Evolutionary conservation across 805 yeast genomes (phyloP), one percentile per base, ranked within the genome.

Genomic region (Lipomyces sp.): DNA sequence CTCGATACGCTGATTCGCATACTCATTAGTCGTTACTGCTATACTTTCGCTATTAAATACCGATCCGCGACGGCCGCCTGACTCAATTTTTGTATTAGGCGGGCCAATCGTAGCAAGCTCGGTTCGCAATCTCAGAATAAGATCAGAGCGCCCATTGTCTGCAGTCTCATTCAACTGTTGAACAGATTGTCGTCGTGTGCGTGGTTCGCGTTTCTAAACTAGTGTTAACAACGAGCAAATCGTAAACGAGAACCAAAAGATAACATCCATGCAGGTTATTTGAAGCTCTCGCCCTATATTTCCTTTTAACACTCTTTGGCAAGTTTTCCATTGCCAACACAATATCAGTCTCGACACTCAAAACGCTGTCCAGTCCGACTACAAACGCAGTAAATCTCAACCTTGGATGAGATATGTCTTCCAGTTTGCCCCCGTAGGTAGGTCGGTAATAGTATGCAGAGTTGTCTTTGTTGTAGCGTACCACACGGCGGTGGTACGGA

Each of bases 341-440:
- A 32, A 55, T 48, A 39, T 55, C 59, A 24, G 59, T 55, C 15
- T 55, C 59, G 15, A 55, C 59, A 55, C 48, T 35, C 42, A 55
- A 33, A 3, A 55, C 53, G 15, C 59, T 55, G 15, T 55, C 48
- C 15, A 55, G 34, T 8, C 29, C 55, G 5, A 55, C 59, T 13
- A 55, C 30, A 55, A 55, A 55, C 3, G 59, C 59, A 4, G 53
- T 32, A 13, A 55, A 55, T 32, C 4, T 10, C 24, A 55, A 32
- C 30, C 59, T 34, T 5, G 59, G 15, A 32, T 55, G 29, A 24
- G 8, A 35, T 11, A 55, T 55, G 8, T 55, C 59, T 15, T 55
- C 59, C 32, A 55, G 42, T n/a, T 55, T 29, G 48, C 59, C 59
- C 13, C 59, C 30, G 10, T 32, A 55, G 32, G 10, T 55, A 29